Evolutionary conservation across 495 filamentous ascomycete genomes (phyloP).

Genomic region (Aspergillus nidulans): DNA sequence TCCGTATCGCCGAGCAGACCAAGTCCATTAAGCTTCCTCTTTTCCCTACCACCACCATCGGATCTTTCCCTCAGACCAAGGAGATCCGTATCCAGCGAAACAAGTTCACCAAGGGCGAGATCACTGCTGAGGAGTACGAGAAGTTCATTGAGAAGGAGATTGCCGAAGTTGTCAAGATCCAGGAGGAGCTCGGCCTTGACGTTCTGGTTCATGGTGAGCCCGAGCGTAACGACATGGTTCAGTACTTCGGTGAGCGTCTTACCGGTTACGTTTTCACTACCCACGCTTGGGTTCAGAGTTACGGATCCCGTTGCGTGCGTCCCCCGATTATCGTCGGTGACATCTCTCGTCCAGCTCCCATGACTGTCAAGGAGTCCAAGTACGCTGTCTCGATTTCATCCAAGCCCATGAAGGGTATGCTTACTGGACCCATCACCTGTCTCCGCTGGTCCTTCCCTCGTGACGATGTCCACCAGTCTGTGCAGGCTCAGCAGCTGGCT

Average conservation of each 20-base stretch:
- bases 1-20: slow-evolving; percentile 79
- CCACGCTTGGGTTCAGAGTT: slow-evolving; percentile 96
- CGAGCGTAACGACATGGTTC: slow-evolving; percentile 99
- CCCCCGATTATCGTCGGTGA: slow-evolving; percentile 98
- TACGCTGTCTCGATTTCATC: slow-evolving; percentile 92
- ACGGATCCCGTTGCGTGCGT: slow-evolving; percentile 96
- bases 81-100: slow-evolving; percentile 94
- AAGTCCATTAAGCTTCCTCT: slow-evolving; percentile 83
- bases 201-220: slow-evolving; percentile 98
- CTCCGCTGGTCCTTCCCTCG: slow-evolving; percentile 99
- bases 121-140: slow-evolving; percentile 87
- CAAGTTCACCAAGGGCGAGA: slow-evolving; percentile 98
- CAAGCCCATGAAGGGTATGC: slow-evolving; percentile 99
- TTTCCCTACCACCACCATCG: slow-evolving; percentile 99
- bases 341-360: slow-evolving; percentile 88
- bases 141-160: slow-evolving; percentile 99
- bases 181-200: slow-evolving; percentile 95
- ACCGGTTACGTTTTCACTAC: slow-evolving; percentile 98
- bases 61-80: slow-evolving; percentile 98
- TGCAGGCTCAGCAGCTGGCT: slow-evolving; percentile 97
- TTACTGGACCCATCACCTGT: slow-evolving; percentile 98
- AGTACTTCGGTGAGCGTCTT: slow-evolving; percentile 98
- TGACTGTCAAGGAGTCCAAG: slow-evolving; percentile 99
- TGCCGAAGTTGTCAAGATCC: slow-evolving; percentile 83
- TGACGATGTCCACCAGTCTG: slow-evolving; percentile 97